Conservation (phyloP, 768 basidiomycete genomes). For the Boletus vermiculosoides region DNA sequence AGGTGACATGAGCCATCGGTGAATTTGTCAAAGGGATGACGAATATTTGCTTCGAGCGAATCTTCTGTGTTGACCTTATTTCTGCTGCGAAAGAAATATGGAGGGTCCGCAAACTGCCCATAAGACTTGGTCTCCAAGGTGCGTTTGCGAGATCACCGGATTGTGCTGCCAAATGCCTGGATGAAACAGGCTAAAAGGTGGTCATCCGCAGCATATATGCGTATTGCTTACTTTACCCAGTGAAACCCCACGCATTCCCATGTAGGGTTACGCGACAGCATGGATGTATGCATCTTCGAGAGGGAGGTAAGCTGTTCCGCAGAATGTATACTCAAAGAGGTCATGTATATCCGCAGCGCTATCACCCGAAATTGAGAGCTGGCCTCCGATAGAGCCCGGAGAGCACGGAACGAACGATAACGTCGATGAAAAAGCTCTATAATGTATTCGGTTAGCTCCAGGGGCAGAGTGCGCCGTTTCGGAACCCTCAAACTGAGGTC, state of each 20-base stretch:
- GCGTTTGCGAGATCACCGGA: constrained; percentile 20
- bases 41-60: constrained; percentile 36
- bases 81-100: constrained; percentile 44
- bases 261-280: constrained; percentile 18
- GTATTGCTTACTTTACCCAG: constrained; percentile 47
- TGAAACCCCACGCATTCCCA: constrained; percentile 32
- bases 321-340: constrained; percentile 19
- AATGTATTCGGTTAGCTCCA: constrained; percentile 34
- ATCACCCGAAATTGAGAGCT: constrained; percentile 44
- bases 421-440: constrained; percentile 21
- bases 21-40: constrained; percentile 25
- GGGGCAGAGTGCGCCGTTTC: constrained; percentile 24
- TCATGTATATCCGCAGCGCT: constrained; percentile 38
- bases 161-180: constrained; percentile 21
- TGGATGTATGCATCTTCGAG: constrained; percentile 34
- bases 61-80: constrained; percentile 45
- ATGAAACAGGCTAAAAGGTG: background rate
- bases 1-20: constrained; percentile 39
- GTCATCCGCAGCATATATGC: constrained; percentile 17
- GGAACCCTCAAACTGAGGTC: background rate
- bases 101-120: constrained; percentile 40
- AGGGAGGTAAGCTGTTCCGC: constrained; percentile 26
- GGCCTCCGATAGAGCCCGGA: constrained; percentile 41
- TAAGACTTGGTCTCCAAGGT: constrained; percentile 28
- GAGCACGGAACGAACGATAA: constrained; percentile 31